Evolutionary conservation across 352 stramenopile genomes (phyloP).

Genomic region (Phytophthora ramorum): DNA sequence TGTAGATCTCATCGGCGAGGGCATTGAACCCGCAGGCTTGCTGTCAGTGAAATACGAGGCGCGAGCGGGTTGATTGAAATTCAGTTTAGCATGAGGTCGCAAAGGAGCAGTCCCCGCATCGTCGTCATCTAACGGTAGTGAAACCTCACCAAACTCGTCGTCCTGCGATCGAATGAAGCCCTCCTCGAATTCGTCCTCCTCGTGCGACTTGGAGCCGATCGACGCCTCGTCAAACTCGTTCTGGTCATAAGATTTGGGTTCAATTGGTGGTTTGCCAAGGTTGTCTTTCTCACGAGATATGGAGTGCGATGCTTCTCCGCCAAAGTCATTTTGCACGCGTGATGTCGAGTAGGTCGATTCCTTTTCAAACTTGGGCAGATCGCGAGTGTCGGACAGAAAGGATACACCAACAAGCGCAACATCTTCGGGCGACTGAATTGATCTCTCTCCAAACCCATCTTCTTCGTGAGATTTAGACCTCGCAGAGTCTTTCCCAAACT

Average conservation of each 20-base stretch:
- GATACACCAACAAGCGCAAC: background rate
- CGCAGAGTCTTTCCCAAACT: slow-evolving; percentile 7
- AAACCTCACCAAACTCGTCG: slow-evolving; percentile 23
- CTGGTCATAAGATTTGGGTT: background rate
- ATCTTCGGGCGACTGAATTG: background rate
- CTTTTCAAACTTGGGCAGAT: background rate
- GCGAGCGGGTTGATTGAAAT: background rate
- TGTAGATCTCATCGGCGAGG: slow-evolving; percentile 1
- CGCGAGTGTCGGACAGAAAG: background rate
- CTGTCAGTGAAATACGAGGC: background rate
- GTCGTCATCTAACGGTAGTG: slow-evolving; percentile 21
- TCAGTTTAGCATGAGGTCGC: background rate
- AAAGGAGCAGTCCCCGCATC: slow-evolving; percentile 3
- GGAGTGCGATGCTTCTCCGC: background rate
- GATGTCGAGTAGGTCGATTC: background rate
- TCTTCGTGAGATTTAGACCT: slow-evolving; percentile 9
- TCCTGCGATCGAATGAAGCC: background rate
- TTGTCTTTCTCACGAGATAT: slow-evolving; percentile 2
- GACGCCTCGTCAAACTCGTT: slow-evolving; percentile 6
- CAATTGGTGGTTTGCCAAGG: background rate
- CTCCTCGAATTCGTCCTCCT: slow-evolving; percentile 10
- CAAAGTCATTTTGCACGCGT: background rate
- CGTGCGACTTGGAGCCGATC: background rate
- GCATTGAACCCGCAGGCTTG: slow-evolving; percentile 11
- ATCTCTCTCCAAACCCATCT: background rate